A percentile compares a stretch with the other conserved stretches of the same genome.
phyloP scores from a whole-genome alignment of 257 asterid genomes.

The Ilex aquifolium region DNA sequence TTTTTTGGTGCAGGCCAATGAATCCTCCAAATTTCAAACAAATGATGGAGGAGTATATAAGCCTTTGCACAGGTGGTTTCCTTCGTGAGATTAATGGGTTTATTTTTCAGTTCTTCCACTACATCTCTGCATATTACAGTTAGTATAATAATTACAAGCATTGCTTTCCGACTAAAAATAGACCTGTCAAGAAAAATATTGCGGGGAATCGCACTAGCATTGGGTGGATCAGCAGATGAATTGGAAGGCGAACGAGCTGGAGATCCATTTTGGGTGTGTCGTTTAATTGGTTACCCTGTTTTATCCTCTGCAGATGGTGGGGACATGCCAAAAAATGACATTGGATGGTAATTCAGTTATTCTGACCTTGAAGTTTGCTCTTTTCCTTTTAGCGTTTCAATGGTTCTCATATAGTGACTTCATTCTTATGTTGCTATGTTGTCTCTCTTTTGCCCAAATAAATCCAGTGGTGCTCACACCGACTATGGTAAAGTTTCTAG shows the following conservation, averaged over 20 bases:
- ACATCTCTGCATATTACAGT: too few species aligned
- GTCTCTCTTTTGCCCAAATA: slow-evolving; percentile 11
- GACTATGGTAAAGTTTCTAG: slow-evolving; percentile 66
- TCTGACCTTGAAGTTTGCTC: background rate
- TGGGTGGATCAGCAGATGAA: slow-evolving; percentile 54
- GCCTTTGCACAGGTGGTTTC: too few species aligned
- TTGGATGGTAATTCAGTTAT: slow-evolving; percentile 55
- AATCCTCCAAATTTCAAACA: too few species aligned
- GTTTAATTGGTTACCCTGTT: slow-evolving; percentile 88
- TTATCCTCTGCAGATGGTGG: slow-evolving; percentile 26
- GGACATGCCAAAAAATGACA: slow-evolving; percentile 34
- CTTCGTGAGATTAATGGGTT: too few species aligned
- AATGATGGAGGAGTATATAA: too few species aligned
- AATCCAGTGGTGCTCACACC: slow-evolving; percentile 89
- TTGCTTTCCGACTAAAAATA: too few species aligned
- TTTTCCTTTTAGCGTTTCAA: slow-evolving; percentile 1
- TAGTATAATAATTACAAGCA: too few species aligned
- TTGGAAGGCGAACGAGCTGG: slow-evolving; percentile 77
- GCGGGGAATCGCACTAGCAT: slow-evolving; percentile 53
- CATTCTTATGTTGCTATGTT: background rate
- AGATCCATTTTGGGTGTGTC: slow-evolving; percentile 93
- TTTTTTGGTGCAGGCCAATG: too few species aligned
- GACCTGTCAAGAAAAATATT: too few species aligned
- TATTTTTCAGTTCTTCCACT: too few species aligned
- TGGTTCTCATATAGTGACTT: slow-evolving; percentile 15